Evolutionary conservation across 2,329 filamentous ascomycete genomes (phyloP).

Genomic region (Purpureocillium lavendulum): DNA sequence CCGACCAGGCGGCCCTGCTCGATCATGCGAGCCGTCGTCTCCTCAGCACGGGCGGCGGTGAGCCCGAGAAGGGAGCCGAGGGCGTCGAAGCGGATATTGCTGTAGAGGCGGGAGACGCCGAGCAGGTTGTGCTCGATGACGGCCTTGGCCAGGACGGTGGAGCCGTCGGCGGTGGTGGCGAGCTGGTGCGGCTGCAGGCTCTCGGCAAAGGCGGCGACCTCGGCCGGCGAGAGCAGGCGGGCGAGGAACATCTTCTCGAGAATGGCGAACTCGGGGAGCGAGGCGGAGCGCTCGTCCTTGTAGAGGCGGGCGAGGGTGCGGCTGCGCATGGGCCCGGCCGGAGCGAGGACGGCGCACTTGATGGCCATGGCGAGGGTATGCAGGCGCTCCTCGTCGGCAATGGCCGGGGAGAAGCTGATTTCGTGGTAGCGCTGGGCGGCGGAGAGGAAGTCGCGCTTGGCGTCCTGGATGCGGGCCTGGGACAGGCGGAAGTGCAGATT

Average conservation of each 20-base stretch:
- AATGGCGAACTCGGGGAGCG: constrained; percentile 74
- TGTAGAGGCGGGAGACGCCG: constrained; percentile 71
- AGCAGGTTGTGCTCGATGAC: constrained; percentile 95
- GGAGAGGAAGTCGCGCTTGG: constrained; percentile 80
- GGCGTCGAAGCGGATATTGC: constrained; percentile 67
- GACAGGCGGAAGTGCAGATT: constrained; percentile 82
- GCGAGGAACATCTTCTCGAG: constrained; percentile 98
- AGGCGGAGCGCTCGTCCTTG: constrained; percentile 78
- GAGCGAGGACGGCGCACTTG: constrained; percentile 85
- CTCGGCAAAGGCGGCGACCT: constrained; percentile 79
- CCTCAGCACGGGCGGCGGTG: constrained; percentile 73
- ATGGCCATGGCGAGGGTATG: constrained; percentile 81
- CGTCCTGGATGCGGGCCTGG: constrained; percentile 87
- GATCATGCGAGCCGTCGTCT: constrained; percentile 90
- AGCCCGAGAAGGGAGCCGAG: constrained; percentile 73
- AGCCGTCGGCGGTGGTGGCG: constrained; percentile 80
- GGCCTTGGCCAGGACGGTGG: constrained; percentile 85
- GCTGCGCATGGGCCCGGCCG: constrained; percentile 78
- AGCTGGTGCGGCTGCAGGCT: constrained; percentile 81
- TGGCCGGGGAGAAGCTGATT: constrained; percentile 66
- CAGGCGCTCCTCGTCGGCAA: constrained; percentile 81
- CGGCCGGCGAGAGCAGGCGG: constrained; percentile 68
- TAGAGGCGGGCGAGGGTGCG: constrained; percentile 76
- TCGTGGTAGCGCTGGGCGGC: constrained; percentile 84
- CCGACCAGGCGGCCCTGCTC: constrained; percentile 85